Percentiles rank a stretch among this genome's conserved stretches.
Evolutionary conservation across 139 green algal species (phyloP).

Genomic region (Desmodesmus armatus): DNA sequence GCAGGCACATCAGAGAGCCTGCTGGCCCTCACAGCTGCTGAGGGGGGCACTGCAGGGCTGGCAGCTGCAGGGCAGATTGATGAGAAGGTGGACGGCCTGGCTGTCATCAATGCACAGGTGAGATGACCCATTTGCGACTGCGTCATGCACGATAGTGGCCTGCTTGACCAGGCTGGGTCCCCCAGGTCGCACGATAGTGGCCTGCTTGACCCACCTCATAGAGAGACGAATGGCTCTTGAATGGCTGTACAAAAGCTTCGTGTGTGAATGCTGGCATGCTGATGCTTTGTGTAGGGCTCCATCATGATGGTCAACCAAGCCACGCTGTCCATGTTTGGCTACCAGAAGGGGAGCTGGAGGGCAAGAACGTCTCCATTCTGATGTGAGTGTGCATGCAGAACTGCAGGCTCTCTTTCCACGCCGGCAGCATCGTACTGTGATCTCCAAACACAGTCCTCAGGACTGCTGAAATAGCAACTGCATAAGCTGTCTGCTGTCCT

Average conservation of each 20-base stretch:
- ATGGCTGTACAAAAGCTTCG: too few species aligned
- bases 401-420: too few species aligned
- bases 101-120: slow-evolving; percentile 51
- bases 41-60: background rate
- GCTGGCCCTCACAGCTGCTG: slow-evolving; percentile 9
- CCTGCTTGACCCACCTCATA: too few species aligned
- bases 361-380: slow-evolving; percentile 58
- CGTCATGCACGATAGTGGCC: background rate
- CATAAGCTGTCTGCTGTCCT: too few species aligned
- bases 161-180: slow-evolving; percentile 5
- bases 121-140: too few species aligned
- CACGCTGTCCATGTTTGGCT: slow-evolving; percentile 15
- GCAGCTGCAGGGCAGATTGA: background rate
- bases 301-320: slow-evolving; percentile 33
- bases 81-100: slow-evolving; percentile 46
- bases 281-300: background rate
- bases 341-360: slow-evolving; percentile 61
- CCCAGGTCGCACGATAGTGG: too few species aligned
- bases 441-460: too few species aligned
- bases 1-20: slow-evolving; percentile 31
- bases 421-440: too few species aligned
- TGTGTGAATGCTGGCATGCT: background rate
- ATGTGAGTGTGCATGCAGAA: slow-evolving; percentile 32
- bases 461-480: too few species aligned
- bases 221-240: too few species aligned